Percentiles rank a stretch among this genome's conserved stretches.
Evolutionary conservation across 2,329 filamentous ascomycete genomes (phyloP).

Genomic region (Cryphonectria naterciae): DNA sequence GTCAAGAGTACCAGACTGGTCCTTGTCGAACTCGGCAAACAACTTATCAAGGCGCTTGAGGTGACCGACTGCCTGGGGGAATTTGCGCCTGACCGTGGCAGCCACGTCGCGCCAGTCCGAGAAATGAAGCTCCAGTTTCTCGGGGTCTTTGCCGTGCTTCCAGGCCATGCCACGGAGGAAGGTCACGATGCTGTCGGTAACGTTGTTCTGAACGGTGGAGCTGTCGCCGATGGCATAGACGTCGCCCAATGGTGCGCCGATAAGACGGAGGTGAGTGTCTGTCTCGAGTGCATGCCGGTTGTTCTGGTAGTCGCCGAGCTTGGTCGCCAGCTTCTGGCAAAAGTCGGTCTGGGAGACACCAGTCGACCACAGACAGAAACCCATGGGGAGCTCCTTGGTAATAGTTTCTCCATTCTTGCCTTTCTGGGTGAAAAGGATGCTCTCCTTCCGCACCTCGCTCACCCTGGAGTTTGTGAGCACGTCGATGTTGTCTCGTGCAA

Average conservation of each 20-base stretch:
- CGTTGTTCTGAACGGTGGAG: slow-evolving; percentile 94
- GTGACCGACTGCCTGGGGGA: slow-evolving; percentile 88
- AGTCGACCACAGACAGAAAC: slow-evolving; percentile 97
- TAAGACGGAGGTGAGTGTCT: slow-evolving; percentile 87
- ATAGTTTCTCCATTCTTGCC: slow-evolving; percentile 71
- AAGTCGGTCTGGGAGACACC: slow-evolving; percentile 88
- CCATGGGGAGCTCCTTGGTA: slow-evolving; percentile 93
- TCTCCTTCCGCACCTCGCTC: slow-evolving; percentile 81
- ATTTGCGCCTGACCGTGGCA: slow-evolving; percentile 80
- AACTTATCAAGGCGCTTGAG: slow-evolving; percentile 88
- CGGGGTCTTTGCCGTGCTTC: slow-evolving; percentile 88
- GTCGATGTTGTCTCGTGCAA: slow-evolving; percentile 87
- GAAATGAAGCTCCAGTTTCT: slow-evolving; percentile 85
- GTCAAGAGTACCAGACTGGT: slow-evolving; percentile 90
- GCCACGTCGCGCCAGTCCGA: slow-evolving; percentile 87
- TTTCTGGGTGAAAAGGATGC: slow-evolving; percentile 87
- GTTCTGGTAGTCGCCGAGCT: slow-evolving; percentile 75
- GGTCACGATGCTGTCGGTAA: slow-evolving; percentile 85
- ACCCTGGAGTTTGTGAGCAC: slow-evolving; percentile 93
- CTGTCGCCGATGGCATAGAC: slow-evolving; percentile 98
- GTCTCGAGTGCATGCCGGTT: slow-evolving; percentile 94
- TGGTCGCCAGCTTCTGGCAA: slow-evolving; percentile 74
- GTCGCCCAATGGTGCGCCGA: slow-evolving; percentile 86
- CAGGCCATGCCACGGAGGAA: slow-evolving; percentile 90
- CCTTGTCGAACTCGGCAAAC: slow-evolving; percentile 89